Base-by-base conservation (phyloP, 2,329 filamentous ascomycete genomes). In the Ophiostoma tasmaniense region DNA sequence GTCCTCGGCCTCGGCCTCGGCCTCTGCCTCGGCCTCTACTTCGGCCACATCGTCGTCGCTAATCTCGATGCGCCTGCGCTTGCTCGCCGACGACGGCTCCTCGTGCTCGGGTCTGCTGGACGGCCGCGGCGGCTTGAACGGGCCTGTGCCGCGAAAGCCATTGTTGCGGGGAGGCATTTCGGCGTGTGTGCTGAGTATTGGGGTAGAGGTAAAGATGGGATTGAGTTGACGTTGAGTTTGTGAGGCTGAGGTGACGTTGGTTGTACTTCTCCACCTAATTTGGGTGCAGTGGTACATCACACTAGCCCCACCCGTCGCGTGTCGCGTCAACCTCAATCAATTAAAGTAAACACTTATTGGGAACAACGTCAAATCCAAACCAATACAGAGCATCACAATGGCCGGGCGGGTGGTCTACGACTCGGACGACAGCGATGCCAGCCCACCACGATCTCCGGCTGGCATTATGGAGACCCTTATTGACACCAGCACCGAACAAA, bases 111-210 rank as follows among this genome's bases (percentile, higher is more conserved):
- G 33, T 33, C 3, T 4, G 5, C 33, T 8, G 5, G 42, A 45
- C 17, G 42, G 71, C 66, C 71, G 69, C 33, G 71, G 70, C 45
- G 71, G 71, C 39, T 70, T 70, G 62, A 72, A 72, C 1, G 70
- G 39, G 8, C 70, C 70, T 20, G 70, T 69, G 25, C 69, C 66
- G 14, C 67, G 67, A 22, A 70, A 70, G 2, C 65, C 65, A n/a
- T 35, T 64, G 25, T 20, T 69, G 25, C 42, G 39, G 13, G 59
- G 64, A 13, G 64, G 39, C 64, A 66, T 66, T 8, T n/a, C 42
- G 17, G 3, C 35, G 35, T 8, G n/a, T n/a, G n/a, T 22, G 13
- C 28, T n/a, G 35, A 1, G 28, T 37, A 14, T 64, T 33, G 13
- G n/a, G n/a, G n/a, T n/a, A n/a, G 20, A 8, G 14, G 17, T 64